These are phyloP conservation scores for Metschnikowia chrysomelidarum DNA, from an alignment of 805 yeast genomes.

Conservation along the genomic window DNA sequence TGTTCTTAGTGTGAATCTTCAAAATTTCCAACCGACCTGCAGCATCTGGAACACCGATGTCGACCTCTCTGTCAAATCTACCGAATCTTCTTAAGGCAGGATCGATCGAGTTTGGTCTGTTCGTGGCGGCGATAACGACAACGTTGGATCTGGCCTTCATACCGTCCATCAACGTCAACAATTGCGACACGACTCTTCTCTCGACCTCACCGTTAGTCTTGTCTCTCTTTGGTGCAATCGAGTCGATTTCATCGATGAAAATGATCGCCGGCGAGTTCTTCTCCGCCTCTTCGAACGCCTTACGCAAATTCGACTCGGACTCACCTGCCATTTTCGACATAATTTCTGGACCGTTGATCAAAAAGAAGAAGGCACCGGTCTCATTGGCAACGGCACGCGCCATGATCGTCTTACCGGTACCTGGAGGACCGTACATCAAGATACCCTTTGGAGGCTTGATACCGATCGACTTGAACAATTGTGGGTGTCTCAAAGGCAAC, in stretches of 20 bases:
- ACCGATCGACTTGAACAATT: slow-evolving; percentile 95
- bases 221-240: slow-evolving; percentile 99
- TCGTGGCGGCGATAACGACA: slow-evolving; percentile 97
- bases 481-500: slow-evolving; percentile 97
- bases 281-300: slow-evolving; percentile 99
- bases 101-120: slow-evolving; percentile 82
- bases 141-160: slow-evolving; percentile 99
- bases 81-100: slow-evolving; percentile 86
- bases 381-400: slow-evolving; percentile 99
- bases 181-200: slow-evolving; percentile 97
- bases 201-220: slow-evolving; percentile 99
- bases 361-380: slow-evolving; percentile 97
- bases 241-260: slow-evolving; percentile 97
- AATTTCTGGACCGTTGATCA: slow-evolving; percentile 98
- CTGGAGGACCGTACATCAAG: slow-evolving; percentile 98
- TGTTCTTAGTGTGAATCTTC: slow-evolving; percentile 96
- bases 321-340: slow-evolving; percentile 99
- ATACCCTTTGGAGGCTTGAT: slow-evolving; percentile 99
- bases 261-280: slow-evolving; percentile 97
- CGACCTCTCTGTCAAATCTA: slow-evolving; percentile 83
- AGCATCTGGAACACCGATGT: slow-evolving; percentile 94
- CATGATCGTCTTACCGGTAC: slow-evolving; percentile 99
- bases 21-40: slow-evolving; percentile 96
- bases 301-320: slow-evolving; percentile 93
- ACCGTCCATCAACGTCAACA: slow-evolving; percentile 98